A percentile compares a stretch with the other conserved stretches of the same genome.
These are phyloP conservation scores for Boehmeria nivea DNA, from an alignment of 306 rosid genomes.

Conservation along the genomic window DNA sequence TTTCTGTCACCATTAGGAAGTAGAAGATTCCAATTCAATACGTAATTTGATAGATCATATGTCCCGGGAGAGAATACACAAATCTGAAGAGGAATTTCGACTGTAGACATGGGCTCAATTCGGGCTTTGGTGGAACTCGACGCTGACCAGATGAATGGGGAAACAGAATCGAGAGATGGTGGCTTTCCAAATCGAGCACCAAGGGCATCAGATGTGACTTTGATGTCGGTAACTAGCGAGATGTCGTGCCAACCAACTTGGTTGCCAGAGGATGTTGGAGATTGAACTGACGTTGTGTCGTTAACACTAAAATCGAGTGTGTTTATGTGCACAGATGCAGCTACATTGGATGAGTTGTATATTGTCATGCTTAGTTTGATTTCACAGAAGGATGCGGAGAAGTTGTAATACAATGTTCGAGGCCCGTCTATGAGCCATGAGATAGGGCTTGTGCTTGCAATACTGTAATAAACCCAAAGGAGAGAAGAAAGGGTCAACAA, in stretches of 20 bases:
- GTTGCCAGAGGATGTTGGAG: conserved; percentile 34
- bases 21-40: conserved; percentile 65
- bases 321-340: conserved; percentile 50
- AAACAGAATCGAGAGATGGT: conserved; percentile 40
- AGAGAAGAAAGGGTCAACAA: conserved; percentile 11
- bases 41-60: conserved; percentile 68
- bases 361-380: conserved; percentile 65
- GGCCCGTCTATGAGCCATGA: conserved; percentile 88
- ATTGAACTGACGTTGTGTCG: conserved; percentile 26
- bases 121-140: conserved; percentile 63
- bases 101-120: conserved; percentile 54
- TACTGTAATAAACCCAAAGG: conserved; percentile 33
- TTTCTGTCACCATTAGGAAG: conserved; percentile 27
- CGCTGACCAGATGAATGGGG: conserved; percentile 82
- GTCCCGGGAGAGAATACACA: conserved; percentile 85
- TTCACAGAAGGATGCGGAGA: conserved; percentile 64
- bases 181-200: conserved; percentile 41
- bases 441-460: conserved; percentile 68
- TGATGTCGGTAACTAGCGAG: conserved; percentile 48
- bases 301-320: conserved; percentile 43
- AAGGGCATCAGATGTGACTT: conserved; percentile 44
- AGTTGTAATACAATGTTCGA: conserved; percentile 61
- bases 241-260: conserved; percentile 85
- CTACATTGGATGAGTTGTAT: conserved; percentile 53
- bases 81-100: conserved; percentile 77